Base-by-base conservation (phyloP, 2,329 filamentous ascomycete genomes). In the Claviceps quebecensis region DNA sequence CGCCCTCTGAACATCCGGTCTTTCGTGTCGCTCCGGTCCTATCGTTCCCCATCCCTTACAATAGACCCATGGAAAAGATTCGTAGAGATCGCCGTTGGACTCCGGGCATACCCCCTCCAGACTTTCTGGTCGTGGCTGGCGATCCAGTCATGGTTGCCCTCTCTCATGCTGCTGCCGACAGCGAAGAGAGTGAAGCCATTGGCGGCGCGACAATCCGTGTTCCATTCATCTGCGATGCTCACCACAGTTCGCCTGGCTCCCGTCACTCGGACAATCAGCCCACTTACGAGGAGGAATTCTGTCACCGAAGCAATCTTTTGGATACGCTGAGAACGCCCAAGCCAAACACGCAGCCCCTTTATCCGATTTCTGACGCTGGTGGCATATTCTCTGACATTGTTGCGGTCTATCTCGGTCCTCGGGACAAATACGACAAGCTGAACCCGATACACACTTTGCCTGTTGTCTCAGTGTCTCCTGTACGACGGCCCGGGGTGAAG, bases 161-260 rank as follows among this genome's bases (percentile, higher is more conserved):
- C 38, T 70, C 75, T 52, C 85, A 81, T 75, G 64, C 65, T 13
- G 56, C 56, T 23, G 57, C 62, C 44, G 72, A 75, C 47, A 69
- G 65, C 29, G 64, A 67, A 47, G 59, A 60, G 13, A 67, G 63
- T 46, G 57, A 67, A 49, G 63, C 60, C 9, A 56, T 53, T n/a
- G 64, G 65, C 23, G 65, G 63, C 4, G 52, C 59, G 34, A 59
- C 66, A 48, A 59, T 69, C 40, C 65, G 69, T 2, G 75, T 86
- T 51, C 80, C 83, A 0, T 81, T 87, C 53, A 78, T 87, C 55
- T 87, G 84, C 57, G 77, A 81, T 51, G 86, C 86, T 47, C 86
- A 89, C 66, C 84, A 89, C 63, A 84, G 83, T 61, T 74, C 83
- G 40, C 76, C 85, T 0, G 86, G 86, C 9, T 86, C 86, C n/a